A percentile compares a stretch with the other conserved stretches of the same genome.
phyloP scores from a whole-genome alignment of 2,329 filamentous ascomycete genomes.

The Aureobasidium lini region DNA sequence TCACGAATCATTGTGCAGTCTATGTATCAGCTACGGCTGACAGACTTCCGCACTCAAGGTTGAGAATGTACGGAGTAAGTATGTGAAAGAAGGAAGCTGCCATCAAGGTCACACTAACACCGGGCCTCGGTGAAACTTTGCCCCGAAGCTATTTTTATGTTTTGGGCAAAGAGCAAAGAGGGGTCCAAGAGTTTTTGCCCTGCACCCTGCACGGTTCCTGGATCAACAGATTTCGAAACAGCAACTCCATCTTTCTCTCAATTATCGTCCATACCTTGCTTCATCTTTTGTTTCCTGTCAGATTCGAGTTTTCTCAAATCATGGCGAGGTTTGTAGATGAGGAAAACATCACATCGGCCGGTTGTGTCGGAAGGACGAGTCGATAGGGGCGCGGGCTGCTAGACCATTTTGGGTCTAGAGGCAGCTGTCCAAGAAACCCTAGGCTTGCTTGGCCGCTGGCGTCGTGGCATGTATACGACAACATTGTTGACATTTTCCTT shows the following conservation, averaged over 20 bases:
- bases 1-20: too few relatives aligned
- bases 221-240: neutral
- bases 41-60: too few relatives aligned
- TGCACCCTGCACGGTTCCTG: neutral
- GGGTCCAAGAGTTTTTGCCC: too few relatives aligned
- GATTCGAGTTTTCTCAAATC: neutral
- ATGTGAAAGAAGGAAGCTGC: neutral
- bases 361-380: neutral
- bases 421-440: constrained; percentile 2
- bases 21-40: too few relatives aligned
- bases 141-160: neutral
- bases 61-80: too few relatives aligned
- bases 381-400: neutral
- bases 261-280: neutral
- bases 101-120: neutral
- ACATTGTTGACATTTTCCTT: neutral
- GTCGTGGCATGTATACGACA: constrained; percentile 6
- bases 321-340: too few relatives aligned
- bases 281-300: neutral
- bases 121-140: neutral
- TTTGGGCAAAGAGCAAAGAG: too few relatives aligned
- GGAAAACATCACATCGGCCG: neutral
- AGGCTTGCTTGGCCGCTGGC: neutral
- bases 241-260: neutral
- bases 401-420: neutral